Base-by-base conservation (phyloP, 495 filamentous ascomycete genomes). In the Chaetomium fimeti region DNA sequence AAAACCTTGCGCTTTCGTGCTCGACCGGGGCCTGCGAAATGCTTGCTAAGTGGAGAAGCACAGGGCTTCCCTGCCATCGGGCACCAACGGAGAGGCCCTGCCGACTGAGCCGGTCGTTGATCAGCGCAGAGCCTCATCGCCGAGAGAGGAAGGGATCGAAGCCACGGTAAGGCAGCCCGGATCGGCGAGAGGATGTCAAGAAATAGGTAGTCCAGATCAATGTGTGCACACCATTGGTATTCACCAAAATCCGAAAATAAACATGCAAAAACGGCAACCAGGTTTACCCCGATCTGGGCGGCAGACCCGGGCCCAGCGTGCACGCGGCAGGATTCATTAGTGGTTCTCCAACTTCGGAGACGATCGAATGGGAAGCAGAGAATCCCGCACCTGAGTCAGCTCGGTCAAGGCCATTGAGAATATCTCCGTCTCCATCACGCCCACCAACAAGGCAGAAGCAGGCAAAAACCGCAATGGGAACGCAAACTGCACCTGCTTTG, bases 71-170 rank as follows among this genome's bases (percentile, higher is more conserved):
- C 49, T 22, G 24, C 22, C 12, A 5, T 25, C 13, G 40, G 40
- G 40, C 40, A 16, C 40, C 40, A 43, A 18, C 40, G 40, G 13
- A 52, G 49, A 18, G 16, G 49, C 24, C 24, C 16, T 11, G 49
- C 49, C 25, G 49, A 3, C 16, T 27, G 49, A 2, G 49, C 49
- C 49, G 20, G 49, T 28, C 7, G 48, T 20, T 48, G 64, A 66
- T 66, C 64, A 38, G 22, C 60, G 55, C 59, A 66, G 64, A 62
- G 64, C 60, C 59, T 52, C 64, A 62, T 22, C 57, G 24, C 60
- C 60, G 24, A 43, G 24, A 54, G 16, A 53, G 38, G 60, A 54
- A 61, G 38, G 20, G 60, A 62, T 62, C 48, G 49, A n/a, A 20
- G 0, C 29, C 47, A 6, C 60, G 48, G 48, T 16, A 43, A 29